Evolutionary conservation across 2,329 filamentous ascomycete species (phyloP).

Genomic region (Aspergillus luchuensis): DNA sequence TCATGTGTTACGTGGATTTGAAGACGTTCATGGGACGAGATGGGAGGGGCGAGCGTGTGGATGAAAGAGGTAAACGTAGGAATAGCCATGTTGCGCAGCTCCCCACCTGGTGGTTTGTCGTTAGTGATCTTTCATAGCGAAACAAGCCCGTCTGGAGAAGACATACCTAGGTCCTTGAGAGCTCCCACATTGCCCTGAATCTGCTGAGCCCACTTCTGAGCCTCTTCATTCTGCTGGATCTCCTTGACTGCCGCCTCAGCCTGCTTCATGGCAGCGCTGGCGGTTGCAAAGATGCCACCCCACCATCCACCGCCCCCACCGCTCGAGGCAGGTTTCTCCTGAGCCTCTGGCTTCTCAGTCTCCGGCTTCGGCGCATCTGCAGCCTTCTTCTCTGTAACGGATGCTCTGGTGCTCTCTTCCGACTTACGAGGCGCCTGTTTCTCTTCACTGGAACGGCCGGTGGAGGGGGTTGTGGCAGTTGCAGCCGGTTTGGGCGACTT

Average conservation of each 20-base stretch:
- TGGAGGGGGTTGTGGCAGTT: slow-evolving; percentile 38
- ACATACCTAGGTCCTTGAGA: slow-evolving; percentile 71
- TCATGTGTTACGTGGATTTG: slow-evolving; percentile 98
- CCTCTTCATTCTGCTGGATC: slow-evolving; percentile 94
- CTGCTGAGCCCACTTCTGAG: slow-evolving; percentile 93
- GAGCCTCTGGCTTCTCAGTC: slow-evolving; percentile 47
- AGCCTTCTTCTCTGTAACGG: slow-evolving; percentile 71
- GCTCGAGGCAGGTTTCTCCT: slow-evolving; percentile 44
- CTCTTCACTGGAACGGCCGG: slow-evolving; percentile 66
- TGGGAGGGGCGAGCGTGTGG: slow-evolving; percentile 92
- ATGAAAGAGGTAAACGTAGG: slow-evolving; percentile 95
- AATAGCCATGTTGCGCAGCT: slow-evolving; percentile 80
- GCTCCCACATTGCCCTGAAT: slow-evolving; percentile 84
- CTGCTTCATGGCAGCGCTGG: slow-evolving; percentile 74
- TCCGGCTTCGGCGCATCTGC: slow-evolving; percentile 50
- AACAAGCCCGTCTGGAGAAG: slow-evolving; percentile 10
- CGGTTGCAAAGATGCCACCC: slow-evolving; percentile 82
- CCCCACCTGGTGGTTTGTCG: slow-evolving; percentile 68
- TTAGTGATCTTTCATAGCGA: slow-evolving; percentile 2
- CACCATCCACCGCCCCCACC: slow-evolving; percentile 81
- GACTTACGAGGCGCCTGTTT: slow-evolving; percentile 67
- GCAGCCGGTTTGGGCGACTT: slow-evolving; percentile 56
- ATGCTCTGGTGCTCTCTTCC: slow-evolving; percentile 71
- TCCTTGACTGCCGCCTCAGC: slow-evolving; percentile 92
- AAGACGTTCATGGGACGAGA: slow-evolving; percentile 93